phyloP scores from a whole-genome alignment of 2,329 filamentous ascomycete species.

The Alternaria triticina region DNA sequence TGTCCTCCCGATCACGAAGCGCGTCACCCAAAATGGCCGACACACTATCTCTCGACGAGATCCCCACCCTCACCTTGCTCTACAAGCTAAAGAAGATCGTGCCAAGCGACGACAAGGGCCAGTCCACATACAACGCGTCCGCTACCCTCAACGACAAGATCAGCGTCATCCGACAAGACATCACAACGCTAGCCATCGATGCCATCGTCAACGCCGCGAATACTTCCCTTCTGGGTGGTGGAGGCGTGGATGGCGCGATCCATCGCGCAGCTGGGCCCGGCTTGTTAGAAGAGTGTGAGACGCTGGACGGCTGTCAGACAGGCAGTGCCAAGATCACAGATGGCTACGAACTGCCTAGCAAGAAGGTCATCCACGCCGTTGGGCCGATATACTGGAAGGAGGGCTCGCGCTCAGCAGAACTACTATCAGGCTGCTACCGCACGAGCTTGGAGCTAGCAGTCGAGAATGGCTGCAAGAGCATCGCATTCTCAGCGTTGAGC shows the following conservation, averaged over 20 bases:
- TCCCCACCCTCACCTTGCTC: constrained; percentile 68
- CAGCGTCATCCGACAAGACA: constrained; percentile 75
- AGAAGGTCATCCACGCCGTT: constrained; percentile 86
- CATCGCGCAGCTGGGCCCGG: constrained; percentile 77
- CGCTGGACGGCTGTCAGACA: constrained; percentile 73
- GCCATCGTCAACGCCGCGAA: constrained; percentile 96
- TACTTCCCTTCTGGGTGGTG: constrained; percentile 75
- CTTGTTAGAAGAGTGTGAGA: constrained; percentile 74
- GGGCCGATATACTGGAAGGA: constrained; percentile 74
- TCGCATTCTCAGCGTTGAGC: constrained; percentile 85
- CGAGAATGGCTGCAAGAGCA: constrained; percentile 67
- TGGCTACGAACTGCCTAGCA: constrained; percentile 76
- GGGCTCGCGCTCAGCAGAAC: constrained; percentile 45
- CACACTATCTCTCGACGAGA: constrained; percentile 55
- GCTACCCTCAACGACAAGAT: constrained; percentile 68
- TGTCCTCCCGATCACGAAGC: constrained; percentile 3
- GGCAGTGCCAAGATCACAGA: constrained; percentile 83
- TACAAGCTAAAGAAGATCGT: constrained; percentile 65
- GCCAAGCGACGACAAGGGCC: constrained; percentile 20
- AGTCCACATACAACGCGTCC: constrained; percentile 21
- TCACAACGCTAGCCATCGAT: constrained; percentile 78
- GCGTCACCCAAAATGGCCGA: constrained; percentile 5
- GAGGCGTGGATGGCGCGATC: constrained; percentile 81
- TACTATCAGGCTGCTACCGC: constrained; percentile 71
- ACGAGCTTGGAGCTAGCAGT: constrained; percentile 75